A percentile compares a stretch with the other conserved stretches of the same genome.
phyloP scores from a whole-genome alignment of 495 filamentous ascomycete genomes.

The Antarctomyces pellizariae region DNA sequence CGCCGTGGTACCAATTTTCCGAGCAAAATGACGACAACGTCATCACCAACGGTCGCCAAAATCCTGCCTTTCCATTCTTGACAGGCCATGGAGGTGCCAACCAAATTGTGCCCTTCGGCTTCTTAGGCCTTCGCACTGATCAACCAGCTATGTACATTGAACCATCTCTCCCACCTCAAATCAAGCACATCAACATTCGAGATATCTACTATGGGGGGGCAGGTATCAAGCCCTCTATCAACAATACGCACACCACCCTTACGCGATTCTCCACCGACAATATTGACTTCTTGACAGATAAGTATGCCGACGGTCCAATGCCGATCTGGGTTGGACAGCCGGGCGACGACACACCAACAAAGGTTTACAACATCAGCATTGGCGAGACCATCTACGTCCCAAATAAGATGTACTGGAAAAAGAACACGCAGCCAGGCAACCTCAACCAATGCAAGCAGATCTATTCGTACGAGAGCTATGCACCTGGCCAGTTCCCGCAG shows the following conservation, averaged over 20 bases:
- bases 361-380: conserved; percentile 23
- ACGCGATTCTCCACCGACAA: conserved; percentile 24
- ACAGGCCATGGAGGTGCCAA: conserved; percentile 33
- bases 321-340: conserved; percentile 24
- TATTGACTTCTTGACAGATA: conserved; percentile 13
- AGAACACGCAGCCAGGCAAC: conserved; percentile 31
- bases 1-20: conserved; percentile 35
- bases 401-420: conserved; percentile 25
- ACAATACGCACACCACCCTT: conserved; percentile 41
- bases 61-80: conserved; percentile 35
- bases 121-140: conserved; percentile 25
- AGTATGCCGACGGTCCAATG: conserved; percentile 21
- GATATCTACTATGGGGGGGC: conserved; percentile 49
- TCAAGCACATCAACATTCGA: conserved; percentile 32
- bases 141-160: conserved; percentile 26
- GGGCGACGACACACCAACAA: conserved; percentile 9
- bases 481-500: conserved; percentile 49
- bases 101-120: conserved; percentile 29
- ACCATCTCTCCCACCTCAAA: conserved; percentile 30
- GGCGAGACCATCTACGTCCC: conserved; percentile 28
- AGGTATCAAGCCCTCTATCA: conserved; percentile 35
- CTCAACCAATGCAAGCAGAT: conserved; percentile 43
- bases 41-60: conserved; percentile 28
- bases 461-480: conserved; percentile 22
- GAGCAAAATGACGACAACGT: conserved; percentile 50